phyloP scores from a whole-genome alignment of 2,329 filamentous ascomycete species.

The Sporothrix inflata region DNA sequence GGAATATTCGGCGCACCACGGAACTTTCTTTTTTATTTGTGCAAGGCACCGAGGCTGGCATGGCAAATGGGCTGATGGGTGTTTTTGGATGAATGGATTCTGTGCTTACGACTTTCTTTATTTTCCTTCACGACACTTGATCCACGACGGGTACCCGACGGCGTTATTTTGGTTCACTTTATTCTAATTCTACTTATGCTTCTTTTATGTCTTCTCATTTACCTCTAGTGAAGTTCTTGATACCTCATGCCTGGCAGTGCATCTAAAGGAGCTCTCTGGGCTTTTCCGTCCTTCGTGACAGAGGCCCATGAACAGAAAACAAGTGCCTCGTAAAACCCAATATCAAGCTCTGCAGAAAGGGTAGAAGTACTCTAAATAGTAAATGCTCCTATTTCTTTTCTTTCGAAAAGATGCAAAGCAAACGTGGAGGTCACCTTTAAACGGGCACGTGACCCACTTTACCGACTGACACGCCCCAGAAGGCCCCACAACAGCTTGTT shows the following conservation, averaged over 20 bases:
- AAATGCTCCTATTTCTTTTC: background rate
- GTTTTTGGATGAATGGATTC: conserved; percentile 7
- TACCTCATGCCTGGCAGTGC: background rate
- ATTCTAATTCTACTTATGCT: background rate
- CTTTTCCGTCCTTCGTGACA: background rate
- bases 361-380: background rate
- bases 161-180: background rate
- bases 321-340: background rate
- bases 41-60: background rate
- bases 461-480: background rate
- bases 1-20: background rate
- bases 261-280: background rate
- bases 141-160: background rate
- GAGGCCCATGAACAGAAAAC: background rate
- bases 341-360: background rate
- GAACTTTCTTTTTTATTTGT: background rate
- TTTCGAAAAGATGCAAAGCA: background rate
- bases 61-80: background rate
- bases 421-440: background rate
- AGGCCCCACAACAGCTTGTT: conserved; percentile 13
- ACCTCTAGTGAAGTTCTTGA: background rate
- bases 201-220: background rate
- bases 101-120: background rate
- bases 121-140: background rate
- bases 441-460: background rate